Evolutionary conservation across 305 asterid species (phyloP), one percentile per base, ranked within the genome.

Genomic region (Fraxinus angustifolia): DNA sequence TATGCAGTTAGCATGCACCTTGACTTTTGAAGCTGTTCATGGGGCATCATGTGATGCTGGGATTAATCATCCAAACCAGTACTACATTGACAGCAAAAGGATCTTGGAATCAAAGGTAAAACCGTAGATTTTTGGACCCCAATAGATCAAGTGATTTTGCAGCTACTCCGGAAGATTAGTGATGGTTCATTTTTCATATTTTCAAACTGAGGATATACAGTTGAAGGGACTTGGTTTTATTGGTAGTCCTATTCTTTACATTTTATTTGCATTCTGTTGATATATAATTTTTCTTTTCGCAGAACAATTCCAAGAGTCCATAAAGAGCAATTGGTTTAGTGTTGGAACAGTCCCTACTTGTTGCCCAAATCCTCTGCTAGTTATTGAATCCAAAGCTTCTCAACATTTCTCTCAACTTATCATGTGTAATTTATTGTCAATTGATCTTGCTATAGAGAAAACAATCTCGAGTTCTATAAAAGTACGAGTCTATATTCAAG

Each of bases 21-120:
- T 96, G 88, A 92, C 98, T 60, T 96, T 93, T 87, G 99, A 96
- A 90, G 97, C 98, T 85, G 88, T 94, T 87, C 99, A 94, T 78
- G 88, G 90, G 71, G 78, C 91, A 82, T 86, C 94, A 60, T 94
- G 96, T 86, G 98, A 94, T 80, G 92, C 94, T 58, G 98, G 99
- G 80, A 91, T 96, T 79, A 94, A 92, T 88, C 98, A 96, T 88
- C 98, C 97, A 80, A 96, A 93, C 88, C 97, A 94, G 86, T 96
- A 92, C 88, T 93, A 84, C 81, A 91, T 19, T 79, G 98, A 93
- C 85, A 96, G 98, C 92, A 89, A 82, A 82, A 90, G 70, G 72
- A 79, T 88, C 70, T 60, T 93, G 85, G 97, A 90, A 84, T 84
- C 94, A 33, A 88, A 56, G 91, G 98, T 92, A 91, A 83, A 71